These are phyloP conservation scores for Hortaea werneckii DNA, from an alignment of 2,329 filamentous ascomycete species.

Conservation along the genomic window DNA sequence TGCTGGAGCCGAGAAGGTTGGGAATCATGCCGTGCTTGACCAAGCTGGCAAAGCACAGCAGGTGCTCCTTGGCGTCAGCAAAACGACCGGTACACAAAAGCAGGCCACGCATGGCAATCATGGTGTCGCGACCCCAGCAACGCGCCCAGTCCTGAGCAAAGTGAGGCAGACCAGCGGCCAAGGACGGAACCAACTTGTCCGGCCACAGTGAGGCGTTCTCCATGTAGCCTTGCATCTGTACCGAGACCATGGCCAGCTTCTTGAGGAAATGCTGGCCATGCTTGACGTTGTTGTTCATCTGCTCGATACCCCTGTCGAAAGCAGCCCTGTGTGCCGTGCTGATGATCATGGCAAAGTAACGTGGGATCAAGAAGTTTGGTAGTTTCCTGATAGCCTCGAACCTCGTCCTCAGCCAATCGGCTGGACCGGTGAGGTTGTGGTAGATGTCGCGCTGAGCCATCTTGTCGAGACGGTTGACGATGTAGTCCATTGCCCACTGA, in stretches of 20 bases:
- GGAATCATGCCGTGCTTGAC: slow-evolving; percentile 98
- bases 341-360: slow-evolving; percentile 85
- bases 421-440: slow-evolving; percentile 52
- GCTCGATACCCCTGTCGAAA: slow-evolving; percentile 63
- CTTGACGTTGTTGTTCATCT: slow-evolving; percentile 68
- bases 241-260: slow-evolving; percentile 78
- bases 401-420: slow-evolving; percentile 69
- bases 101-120: slow-evolving; percentile 89
- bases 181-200: slow-evolving; percentile 67
- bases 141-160: slow-evolving; percentile 90
- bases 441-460: slow-evolving; percentile 52
- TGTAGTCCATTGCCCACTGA: slow-evolving; percentile 87
- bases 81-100: slow-evolving; percentile 83
- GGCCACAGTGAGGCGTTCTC: slow-evolving; percentile 88
- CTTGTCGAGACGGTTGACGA: slow-evolving; percentile 63
- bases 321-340: slow-evolving; percentile 81
- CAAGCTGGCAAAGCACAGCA: slow-evolving; percentile 87
- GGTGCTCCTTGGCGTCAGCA: slow-evolving; percentile 83
- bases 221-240: slow-evolving; percentile 81
- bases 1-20: slow-evolving; percentile 79
- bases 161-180: slow-evolving; percentile 88
- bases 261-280: slow-evolving; percentile 83
- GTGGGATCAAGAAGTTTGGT: slow-evolving; percentile 79
- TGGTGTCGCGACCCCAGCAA: slow-evolving; percentile 95
- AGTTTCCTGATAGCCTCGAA: slow-evolving; percentile 78